Base-by-base conservation (phyloP, 257 asterid species). In the Sherardia arvensis region DNA sequence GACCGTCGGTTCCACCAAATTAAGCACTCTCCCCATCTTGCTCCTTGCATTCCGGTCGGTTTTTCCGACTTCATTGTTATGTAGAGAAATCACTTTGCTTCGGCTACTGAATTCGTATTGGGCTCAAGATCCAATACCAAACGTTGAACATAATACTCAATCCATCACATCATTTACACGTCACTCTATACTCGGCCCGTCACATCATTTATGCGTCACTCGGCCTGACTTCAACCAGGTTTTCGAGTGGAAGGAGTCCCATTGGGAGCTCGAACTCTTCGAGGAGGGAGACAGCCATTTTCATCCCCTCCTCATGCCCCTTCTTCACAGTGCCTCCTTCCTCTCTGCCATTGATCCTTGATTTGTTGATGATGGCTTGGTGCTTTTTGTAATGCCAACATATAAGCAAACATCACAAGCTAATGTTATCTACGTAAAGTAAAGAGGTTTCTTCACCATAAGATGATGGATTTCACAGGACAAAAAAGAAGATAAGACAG, bases 221-320 rank as follows among this genome's bases (percentile, higher is more conserved):
- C n/a, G n/a, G 79, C 10, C 93, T 95, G 0, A 86, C 69, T 65
- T 65, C 36, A 2, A 53, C 14, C 34, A 17, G 61, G 3, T 53
- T 53, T 15, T 47, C 36, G 32, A 53, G 62, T 21, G 61, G 69
- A 2, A 72, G 69, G 1, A 66, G 65, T 1, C 69, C 68, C 2
- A 54, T 15, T 3, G 77, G 72, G 7, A 72, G 53, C n/a, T 22
- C 72, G 9, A 66, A 54, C 62, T 66, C 72, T 40, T 66, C 68
- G 0, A 72, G 72, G 27, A 72, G 53, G 12, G 69, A 56, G 4
- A 54, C 12, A 17, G 77, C 77, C 72, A 66, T 53, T 43, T 61
- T 61, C 45, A 55, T 8, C 8, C 73, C 66, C 43, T 73, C 69
- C 20, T 73, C 73, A 1, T 57, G 67, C 0, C 77, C 70, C 38